Base-by-base conservation (phyloP, 495 filamentous ascomycete genomes). In the Rhypophila decipiens region DNA sequence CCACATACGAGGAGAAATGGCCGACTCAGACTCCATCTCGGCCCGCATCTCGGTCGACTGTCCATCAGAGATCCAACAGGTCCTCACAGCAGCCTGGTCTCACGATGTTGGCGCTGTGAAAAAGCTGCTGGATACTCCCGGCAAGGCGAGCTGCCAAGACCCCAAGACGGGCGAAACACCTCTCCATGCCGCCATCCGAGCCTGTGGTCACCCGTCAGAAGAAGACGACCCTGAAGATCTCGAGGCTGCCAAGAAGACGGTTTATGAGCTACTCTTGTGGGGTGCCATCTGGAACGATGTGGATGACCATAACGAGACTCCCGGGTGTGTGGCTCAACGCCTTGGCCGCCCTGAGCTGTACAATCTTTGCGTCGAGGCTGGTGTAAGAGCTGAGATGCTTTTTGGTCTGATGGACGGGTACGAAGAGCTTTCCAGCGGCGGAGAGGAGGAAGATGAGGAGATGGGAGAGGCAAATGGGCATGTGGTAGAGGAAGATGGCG, bases 271-370 rank as follows among this genome's bases (percentile, higher is more conserved):
- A 20, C 72, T 98, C 42, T 72, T 89, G 55, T 81, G 87, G 59
- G 93, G 93, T 2, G 94, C 87, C 4, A 96, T 97, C 45, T 98
- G 93, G 93, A 98, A 98, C 67, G 90, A 95, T 63, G 71, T 98
- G 3, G 88, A 97, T 39, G 67, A 71, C 31, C 81, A 86, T 37
- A 75, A 85, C 47, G 90, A 97, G 74, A 98, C 94, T 12, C 91
- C 93, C 0, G 93, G 88, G 1, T 97, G 94, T 67, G 58, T 96
- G 15, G 93, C 93, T 10, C 70, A 70, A 33, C 70, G 89, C 24
- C 66, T 95, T 12, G 84, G 83, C 0, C 64, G 85, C 51, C 69
- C 58, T n/a, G 81, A 84, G 45, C 61, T 96, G 38, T 98, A 98
- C 60, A 79, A 86, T 17, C 58, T 90, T 29, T 82, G 91, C 57